A percentile compares a stretch with the other conserved stretches of the same genome.
Evolutionary conservation across 176 grass and related monocot species (phyloP).

Genomic region (Rhynchospora pubera): DNA sequence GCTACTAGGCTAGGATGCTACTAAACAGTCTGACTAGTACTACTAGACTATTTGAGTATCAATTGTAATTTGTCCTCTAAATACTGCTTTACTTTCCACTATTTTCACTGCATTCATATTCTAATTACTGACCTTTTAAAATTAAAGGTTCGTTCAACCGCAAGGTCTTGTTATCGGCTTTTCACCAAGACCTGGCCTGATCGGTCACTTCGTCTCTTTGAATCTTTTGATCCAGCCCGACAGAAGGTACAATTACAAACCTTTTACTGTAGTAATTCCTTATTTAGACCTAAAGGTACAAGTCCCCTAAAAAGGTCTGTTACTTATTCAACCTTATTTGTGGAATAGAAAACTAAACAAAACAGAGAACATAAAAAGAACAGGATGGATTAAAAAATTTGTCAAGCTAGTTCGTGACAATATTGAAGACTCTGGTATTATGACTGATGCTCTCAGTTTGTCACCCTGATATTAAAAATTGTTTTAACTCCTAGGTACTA

Average conservation of each 20-base stretch:
- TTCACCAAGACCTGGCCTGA: conserved; percentile 96
- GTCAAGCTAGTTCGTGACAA: background rate
- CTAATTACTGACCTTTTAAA: background rate
- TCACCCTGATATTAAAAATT: background rate
- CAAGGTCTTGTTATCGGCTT: conserved; percentile 83
- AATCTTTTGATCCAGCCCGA: conserved; percentile 85
- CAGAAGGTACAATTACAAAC: conserved; percentile 52
- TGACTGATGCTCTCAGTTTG: background rate
- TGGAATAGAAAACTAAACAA: background rate
- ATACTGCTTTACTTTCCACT: background rate
- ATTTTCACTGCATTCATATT: background rate
- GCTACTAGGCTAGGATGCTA: background rate
- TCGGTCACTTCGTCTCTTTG: conserved; percentile 62
- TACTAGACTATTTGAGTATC: background rate
- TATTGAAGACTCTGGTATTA: background rate
- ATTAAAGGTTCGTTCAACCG: conserved; percentile 71
- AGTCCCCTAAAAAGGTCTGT: background rate
- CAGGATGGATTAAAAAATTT: background rate
- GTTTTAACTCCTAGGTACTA: conserved; percentile 14
- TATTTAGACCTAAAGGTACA: background rate
- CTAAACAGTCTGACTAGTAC: background rate
- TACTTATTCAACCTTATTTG: background rate
- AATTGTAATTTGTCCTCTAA: background rate
- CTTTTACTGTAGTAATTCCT: background rate
- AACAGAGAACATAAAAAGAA: background rate